phyloP scores from a whole-genome alignment of 176 grass and related monocot species.

The Lolium perenne region DNA sequence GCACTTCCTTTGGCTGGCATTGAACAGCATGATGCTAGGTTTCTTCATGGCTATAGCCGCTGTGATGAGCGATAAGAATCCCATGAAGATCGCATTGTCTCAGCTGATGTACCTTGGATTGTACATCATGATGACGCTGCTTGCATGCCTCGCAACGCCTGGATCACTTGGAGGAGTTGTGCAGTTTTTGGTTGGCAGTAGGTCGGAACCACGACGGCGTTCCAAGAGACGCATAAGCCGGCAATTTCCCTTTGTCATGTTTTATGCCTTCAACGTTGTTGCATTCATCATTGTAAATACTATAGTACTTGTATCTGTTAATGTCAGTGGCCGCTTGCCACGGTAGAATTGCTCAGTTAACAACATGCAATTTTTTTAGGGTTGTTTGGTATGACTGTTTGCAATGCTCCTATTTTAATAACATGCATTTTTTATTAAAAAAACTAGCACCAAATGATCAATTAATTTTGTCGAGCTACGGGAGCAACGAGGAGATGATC shows the following conservation, averaged over 20 bases:
- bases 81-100: background rate
- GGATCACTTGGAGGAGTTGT: background rate
- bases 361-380: too few species aligned
- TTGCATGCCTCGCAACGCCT: background rate
- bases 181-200: background rate
- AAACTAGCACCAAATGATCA: too few species aligned
- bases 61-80: background rate
- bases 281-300: constrained; percentile 23
- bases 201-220: background rate
- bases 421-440: too few species aligned
- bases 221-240: constrained; percentile 24
- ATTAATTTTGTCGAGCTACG: too few species aligned
- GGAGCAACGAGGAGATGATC: too few species aligned
- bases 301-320: background rate
- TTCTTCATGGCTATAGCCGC: constrained; percentile 38
- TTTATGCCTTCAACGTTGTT: constrained; percentile 20
- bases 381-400: background rate
- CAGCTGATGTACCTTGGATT: constrained; percentile 2
- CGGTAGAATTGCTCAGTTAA: background rate
- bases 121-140: background rate
- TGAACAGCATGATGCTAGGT: constrained; percentile 50
- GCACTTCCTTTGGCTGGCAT: too few species aligned
- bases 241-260: constrained; percentile 1
- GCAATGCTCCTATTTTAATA: too few species aligned
- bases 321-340: background rate